A percentile compares a stretch with the other conserved stretches of the same genome.
These are phyloP conservation scores for Aphanoascus verrucosus DNA, from an alignment of 2,329 filamentous ascomycete genomes.

Conservation along the genomic window DNA sequence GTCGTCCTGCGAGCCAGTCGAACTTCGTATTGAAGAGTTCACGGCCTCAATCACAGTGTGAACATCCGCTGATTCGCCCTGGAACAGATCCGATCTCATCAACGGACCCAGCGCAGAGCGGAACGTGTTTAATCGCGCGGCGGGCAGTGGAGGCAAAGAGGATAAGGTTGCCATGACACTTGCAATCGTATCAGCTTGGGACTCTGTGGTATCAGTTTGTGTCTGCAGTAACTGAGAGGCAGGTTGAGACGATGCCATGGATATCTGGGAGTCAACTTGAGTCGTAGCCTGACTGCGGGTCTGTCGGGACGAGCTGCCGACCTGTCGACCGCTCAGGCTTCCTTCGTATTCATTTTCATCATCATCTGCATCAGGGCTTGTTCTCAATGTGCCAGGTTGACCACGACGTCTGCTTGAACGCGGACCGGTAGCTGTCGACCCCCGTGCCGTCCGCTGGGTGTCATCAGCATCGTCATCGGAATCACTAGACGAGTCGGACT, in stretches of 20 bases:
- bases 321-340: constrained; percentile 26
- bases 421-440: constrained; percentile 23
- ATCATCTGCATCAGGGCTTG: constrained; percentile 41
- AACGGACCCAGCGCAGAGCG: constrained; percentile 70
- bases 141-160: constrained; percentile 44
- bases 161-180: constrained; percentile 22
- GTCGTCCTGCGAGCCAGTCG: constrained; percentile 38
- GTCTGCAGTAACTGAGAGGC: constrained; percentile 57
- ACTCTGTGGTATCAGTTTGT: constrained; percentile 31
- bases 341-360: constrained; percentile 33
- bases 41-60: constrained; percentile 66
- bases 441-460: constrained; percentile 15
- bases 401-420: constrained; percentile 24
- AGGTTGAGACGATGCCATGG: constrained; percentile 69
- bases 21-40: constrained; percentile 54
- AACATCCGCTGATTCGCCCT: constrained; percentile 64
- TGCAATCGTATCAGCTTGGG: constrained; percentile 10
- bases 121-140: constrained; percentile 61
- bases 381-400: constrained; percentile 23
- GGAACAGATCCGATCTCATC: constrained; percentile 71
- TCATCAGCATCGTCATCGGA: constrained; percentile 27
- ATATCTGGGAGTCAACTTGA: constrained; percentile 46
- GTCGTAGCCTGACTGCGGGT: constrained; percentile 33
- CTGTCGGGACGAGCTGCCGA: constrained; percentile 23
- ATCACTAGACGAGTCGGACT: constrained; percentile 46